Base-by-base conservation (phyloP, 768 basidiomycete species). In the Bullera alba region DNA sequence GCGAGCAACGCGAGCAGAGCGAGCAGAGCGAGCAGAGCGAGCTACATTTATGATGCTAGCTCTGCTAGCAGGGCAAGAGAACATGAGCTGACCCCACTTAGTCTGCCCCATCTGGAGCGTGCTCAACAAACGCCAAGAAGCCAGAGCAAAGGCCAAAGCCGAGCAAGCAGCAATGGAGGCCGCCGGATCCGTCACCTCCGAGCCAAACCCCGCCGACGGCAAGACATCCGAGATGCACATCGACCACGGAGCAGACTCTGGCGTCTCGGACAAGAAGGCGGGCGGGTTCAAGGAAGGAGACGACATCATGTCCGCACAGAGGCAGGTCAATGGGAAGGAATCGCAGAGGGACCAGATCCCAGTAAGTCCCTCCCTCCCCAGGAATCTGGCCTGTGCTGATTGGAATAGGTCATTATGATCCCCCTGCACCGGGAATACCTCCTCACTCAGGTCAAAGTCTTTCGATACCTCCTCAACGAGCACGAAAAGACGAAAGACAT, bases 381-480 rank as follows among this genome's bases (percentile, higher is more conserved):
- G n/a, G n/a, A n/a, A n/a, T n/a, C n/a, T n/a, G n/a, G n/a, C n/a
- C n/a, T n/a, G n/a, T n/a, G n/a, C n/a, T n/a, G n/a, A n/a, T n/a
- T n/a, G n/a, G n/a, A n/a, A n/a, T 46, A 67, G 62, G 53, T 61
- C 32, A 43, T 69, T 26, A 54, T 58, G 12, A 67, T 69, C 47
- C 59, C 57, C 12, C 74, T 90, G 23, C 89, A 93, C 62, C 77
- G 80, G 56, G 85, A 86, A 66, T 87, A 84, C 63, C 79, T 93
- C 37, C 80, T 81, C n/a, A 82, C 85, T 16, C 86, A 89, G 70
- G 90, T 87, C 0, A 50, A 57, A 3, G 48, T 69, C 19, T 65
- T 69, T 50, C 65, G 58, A 3, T 79, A 78, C 6, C 77, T 91
- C 35, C 80, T 91, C 66, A 84, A 23, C 29, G 15, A 22, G 16